A percentile compares a stretch with the other conserved stretches of the same genome.
Conservation (phyloP, 495 filamentous ascomycete genomes). For the Daldinia loculata region DNA sequence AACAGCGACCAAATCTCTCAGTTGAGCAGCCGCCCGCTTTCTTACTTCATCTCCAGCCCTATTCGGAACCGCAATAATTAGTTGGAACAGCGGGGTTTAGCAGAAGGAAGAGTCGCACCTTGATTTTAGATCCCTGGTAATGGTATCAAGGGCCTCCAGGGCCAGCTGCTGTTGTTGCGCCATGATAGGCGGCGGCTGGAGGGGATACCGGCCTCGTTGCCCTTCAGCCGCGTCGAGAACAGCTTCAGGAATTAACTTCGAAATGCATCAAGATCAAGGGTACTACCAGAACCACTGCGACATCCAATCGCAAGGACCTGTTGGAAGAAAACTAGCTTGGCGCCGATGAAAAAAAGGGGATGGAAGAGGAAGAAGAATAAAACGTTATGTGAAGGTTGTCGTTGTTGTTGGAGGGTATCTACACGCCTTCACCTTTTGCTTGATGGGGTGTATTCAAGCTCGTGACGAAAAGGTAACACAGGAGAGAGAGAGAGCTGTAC, state of each 20-base stretch:
- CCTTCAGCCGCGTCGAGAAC: constrained; percentile 41
- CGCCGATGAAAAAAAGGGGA: background rate
- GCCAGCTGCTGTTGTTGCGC: constrained; percentile 48
- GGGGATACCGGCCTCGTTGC: constrained; percentile 8
- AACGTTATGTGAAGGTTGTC: background rate
- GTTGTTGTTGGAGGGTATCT: background rate
- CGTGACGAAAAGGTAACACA: constrained; percentile 1
- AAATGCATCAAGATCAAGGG: constrained; percentile 42
- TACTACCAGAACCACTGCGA: constrained; percentile 20
- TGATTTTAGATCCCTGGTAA: constrained; percentile 48
- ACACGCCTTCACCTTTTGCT: background rate
- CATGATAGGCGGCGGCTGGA: constrained; percentile 33
- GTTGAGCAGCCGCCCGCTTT: constrained; percentile 43
- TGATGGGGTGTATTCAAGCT: background rate
- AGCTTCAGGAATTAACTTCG: constrained; percentile 39
- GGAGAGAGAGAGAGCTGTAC: background rate
- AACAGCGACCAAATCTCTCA: constrained; percentile 47
- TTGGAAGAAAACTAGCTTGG: background rate
- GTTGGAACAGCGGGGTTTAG: background rate
- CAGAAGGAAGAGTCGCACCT: constrained; percentile 32
- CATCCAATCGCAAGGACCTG: constrained; percentile 31
- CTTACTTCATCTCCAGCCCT: constrained; percentile 48
- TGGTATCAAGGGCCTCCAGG: constrained; percentile 47
- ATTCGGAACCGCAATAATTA: constrained; percentile 7
- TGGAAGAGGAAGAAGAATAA: background rate